phyloP scores from a whole-genome alignment of 208 protist genomes.

The Trypanosoma theileri region DNA sequence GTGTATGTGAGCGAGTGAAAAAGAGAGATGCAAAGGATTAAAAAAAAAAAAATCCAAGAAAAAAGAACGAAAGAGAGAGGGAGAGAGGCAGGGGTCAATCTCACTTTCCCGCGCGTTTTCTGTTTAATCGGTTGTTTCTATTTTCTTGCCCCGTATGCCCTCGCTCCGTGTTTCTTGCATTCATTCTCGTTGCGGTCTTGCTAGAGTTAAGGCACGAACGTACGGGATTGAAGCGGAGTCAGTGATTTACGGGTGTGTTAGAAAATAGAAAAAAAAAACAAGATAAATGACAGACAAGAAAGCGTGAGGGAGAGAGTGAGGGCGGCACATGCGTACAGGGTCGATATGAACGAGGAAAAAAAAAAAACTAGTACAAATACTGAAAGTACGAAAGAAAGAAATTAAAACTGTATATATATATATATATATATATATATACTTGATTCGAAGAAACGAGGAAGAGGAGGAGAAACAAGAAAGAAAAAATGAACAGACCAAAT shows the following conservation, averaged over 20 bases:
- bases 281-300: not conserved
- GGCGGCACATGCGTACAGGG: not conserved
- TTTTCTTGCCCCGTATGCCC: too few species aligned
- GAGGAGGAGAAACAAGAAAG: conserved; percentile 14
- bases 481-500: conserved; percentile 8
- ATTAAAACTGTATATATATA: conserved; percentile 9
- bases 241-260: not conserved
- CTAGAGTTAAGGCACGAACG: too few species aligned
- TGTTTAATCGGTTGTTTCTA: too few species aligned
- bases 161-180: too few species aligned
- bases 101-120: too few species aligned
- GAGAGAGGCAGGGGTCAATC: not conserved
- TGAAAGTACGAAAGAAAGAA: not conserved
- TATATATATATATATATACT: conserved; percentile 11
- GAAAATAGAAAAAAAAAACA: conserved; percentile 12
- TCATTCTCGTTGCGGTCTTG: too few species aligned
- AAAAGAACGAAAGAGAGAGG: conserved; percentile 1
- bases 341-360: not conserved
- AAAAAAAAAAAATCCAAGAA: conserved; percentile 3
- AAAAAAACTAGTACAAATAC: conserved; percentile 5
- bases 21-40: not conserved
- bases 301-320: not conserved
- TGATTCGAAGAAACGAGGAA: not conserved
- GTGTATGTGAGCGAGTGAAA: not conserved
- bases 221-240: not conserved